Base-by-base conservation (phyloP, 768 basidiomycete species). In the Kockovaella imperatae region DNA sequence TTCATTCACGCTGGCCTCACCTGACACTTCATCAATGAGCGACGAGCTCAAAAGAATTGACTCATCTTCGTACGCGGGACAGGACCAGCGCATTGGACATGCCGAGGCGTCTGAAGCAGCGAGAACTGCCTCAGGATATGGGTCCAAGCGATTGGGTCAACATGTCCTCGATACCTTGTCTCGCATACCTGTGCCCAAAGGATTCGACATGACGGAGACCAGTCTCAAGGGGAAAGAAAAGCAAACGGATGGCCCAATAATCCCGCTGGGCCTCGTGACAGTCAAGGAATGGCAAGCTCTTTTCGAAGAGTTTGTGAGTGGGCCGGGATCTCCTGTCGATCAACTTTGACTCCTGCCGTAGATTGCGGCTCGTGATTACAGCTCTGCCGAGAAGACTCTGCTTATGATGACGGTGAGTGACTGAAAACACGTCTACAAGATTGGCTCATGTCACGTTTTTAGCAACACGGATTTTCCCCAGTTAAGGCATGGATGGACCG, bases 251-350 rank as follows among this genome's bases (percentile, higher is more conserved):
- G 18, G 18, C 10, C 36, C 36, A 38, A 20, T 14, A 10, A 8
- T 80, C 17, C 75, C 78, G 15, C 58, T 79, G 3, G 72, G 74
- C 14, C 46, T 81, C 8, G 62, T 84, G 17, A 76, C 81, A 0
- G 39, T 69, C 15, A 52, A 67, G 8, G 82, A 86, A 62, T 80
- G 78, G 71, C 71, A 76, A 35, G 77, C 79, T 1, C 68, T 84
- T 4, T 69, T 83, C 3, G 74, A 80, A 14, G 59, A 74, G 40
- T 76, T 73, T 35, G 79, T 82, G 58, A 52, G 78, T 71, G 29
- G 0, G 6, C 36, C 21, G 36, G 14, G 8, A 38, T 13, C 18
- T 14, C 28, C 15, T 31, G 32, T 36, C 13, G n/a, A 47, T 32
- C 4, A 10, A 36, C 4, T 5, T 6, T 41, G 34, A 31, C 32